Evolutionary conservation across 352 stramenopile species (phyloP).

Genomic region (Achlya hypogyna): DNA sequence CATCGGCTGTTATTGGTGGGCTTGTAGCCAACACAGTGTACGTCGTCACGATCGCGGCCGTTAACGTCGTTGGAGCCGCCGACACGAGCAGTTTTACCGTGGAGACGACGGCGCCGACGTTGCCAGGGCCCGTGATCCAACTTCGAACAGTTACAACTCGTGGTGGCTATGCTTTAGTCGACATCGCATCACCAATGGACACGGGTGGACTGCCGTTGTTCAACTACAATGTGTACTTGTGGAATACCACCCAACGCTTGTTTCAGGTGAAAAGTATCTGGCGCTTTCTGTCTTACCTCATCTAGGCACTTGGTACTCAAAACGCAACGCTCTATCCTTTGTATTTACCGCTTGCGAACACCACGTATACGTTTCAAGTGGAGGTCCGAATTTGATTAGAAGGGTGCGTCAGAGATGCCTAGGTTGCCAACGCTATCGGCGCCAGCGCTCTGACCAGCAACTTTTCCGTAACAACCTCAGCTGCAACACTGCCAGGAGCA

Average conservation of each 20-base stretch:
- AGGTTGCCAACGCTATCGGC: neutral
- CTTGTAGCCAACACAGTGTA: neutral
- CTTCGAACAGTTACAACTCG: neutral
- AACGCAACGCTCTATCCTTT: neutral
- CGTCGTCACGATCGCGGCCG: neutral
- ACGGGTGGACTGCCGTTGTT: neutral
- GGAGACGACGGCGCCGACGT: neutral
- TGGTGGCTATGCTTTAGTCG: neutral
- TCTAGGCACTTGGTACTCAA: neutral
- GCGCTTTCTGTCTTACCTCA: no score
- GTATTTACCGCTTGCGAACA: neutral
- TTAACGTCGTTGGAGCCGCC: neutral
- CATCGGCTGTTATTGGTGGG: neutral
- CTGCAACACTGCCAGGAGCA: neutral
- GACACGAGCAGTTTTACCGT: neutral
- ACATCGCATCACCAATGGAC: neutral
- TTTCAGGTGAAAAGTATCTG: neutral
- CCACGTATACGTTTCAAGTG: slow-evolving; percentile 3
- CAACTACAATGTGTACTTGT: neutral
- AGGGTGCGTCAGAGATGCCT: neutral
- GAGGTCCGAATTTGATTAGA: neutral
- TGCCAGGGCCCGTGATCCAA: neutral
- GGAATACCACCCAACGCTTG: neutral
- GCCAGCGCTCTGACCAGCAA: neutral
- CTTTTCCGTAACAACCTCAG: neutral